Evolutionary conservation across 2,329 filamentous ascomycete genomes (phyloP).

Genomic region (Colletotrichum paranaense): DNA sequence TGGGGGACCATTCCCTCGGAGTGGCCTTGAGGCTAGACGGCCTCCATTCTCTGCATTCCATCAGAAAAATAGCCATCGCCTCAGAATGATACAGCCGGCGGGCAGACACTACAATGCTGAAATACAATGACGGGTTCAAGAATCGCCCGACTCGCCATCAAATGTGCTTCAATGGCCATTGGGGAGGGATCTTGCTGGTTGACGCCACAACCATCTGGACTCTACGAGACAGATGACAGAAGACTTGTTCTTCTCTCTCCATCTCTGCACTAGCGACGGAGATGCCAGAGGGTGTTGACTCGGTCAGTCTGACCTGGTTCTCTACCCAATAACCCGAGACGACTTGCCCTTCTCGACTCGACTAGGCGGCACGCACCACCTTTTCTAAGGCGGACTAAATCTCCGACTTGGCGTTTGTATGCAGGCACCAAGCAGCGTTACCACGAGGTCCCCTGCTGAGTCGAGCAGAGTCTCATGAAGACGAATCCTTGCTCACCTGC

Average conservation of each 20-base stretch:
- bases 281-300: not conserved
- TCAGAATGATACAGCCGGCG: not conserved
- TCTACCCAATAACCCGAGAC: not conserved
- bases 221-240: slow-evolving; percentile 24
- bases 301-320: not conserved
- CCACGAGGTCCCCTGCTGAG: slow-evolving; percentile 11
- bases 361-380: not conserved
- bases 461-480: slow-evolving; percentile 2
- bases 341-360: not conserved
- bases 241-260: not conserved
- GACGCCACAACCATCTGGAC: slow-evolving; percentile 8
- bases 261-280: not conserved
- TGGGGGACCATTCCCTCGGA: not conserved
- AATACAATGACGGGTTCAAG: too few species aligned
- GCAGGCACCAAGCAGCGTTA: not conserved
- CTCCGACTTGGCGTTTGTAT: slow-evolving; percentile 14
- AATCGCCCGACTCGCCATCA: not conserved
- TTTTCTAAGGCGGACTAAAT: not conserved
- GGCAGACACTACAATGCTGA: not conserved
- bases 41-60: not conserved
- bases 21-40: too few species aligned
- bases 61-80: not conserved
- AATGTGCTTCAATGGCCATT: too few species aligned
- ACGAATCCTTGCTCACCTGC: not conserved
- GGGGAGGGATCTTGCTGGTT: slow-evolving; percentile 8